Evolutionary conservation across 257 asterid genomes (phyloP), one percentile per base, ranked within the genome.

Genomic region (Penstemon barbatus): DNA sequence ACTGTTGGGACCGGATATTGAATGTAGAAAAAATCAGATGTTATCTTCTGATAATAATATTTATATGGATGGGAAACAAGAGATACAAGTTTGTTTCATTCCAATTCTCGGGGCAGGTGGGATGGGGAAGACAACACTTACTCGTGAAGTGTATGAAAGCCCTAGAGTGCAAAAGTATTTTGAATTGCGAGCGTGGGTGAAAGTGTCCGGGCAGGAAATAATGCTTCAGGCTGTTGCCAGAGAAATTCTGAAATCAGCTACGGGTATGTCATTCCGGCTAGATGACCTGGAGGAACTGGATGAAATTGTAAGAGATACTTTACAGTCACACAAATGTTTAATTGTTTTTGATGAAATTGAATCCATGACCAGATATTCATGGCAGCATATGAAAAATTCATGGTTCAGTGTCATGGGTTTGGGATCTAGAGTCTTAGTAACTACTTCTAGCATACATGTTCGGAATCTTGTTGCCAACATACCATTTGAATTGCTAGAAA

Each of bases 341-440:
- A 15, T 70, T 49, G 74, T 70, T 18, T 60, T 70, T 70, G 74
- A 70, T 59, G 74, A 46, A 39, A 19, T 70, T 18, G 68, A 49
- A 13, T 59, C 37, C 7, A 60, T 70, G 68, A 0, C n/a, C 0
- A 0, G 19, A 7, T 61, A 61, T 49, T 38, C 49, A 3, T 70
- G 68, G 74, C 5, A 3, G 3, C 54, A 70, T 61, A 60, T 70
- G 60, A 61, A 48, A 0, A n/a, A 19, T 2, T 2, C 3, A 37
- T 70, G 74, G 74, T 60, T 70, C 19, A 13, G 36, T 62, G 4
- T 71, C 33, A 56, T 71, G 7, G 63, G 36, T 71, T 8, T 71
- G 56, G 63, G 75, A 51, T 71, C 75, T 19, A 33, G 7, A 18
- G 46, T 61, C 46, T 51, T 71, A 8, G n/a, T 61, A 8, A 71